Evolutionary conservation across 1,139 yeast species (phyloP), one percentile per base, ranked within the genome.

Genomic region (Barnettozyma hawaiiensis): DNA sequence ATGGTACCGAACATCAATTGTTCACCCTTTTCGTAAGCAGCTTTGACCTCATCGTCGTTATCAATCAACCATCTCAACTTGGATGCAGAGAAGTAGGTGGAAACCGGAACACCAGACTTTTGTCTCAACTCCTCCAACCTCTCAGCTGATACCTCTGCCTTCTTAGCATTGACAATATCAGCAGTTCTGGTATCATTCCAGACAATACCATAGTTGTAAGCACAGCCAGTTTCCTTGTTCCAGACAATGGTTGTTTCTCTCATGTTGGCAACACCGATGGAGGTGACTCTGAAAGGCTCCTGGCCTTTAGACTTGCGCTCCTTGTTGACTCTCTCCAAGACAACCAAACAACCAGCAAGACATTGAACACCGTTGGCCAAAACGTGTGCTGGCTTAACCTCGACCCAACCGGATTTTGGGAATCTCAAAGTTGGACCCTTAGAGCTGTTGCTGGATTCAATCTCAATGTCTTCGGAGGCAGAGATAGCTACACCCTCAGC

Each of bases 121-220:
- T 74, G 72, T 57, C 77, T 75, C 57, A 87, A 70, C 48, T 72
- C 73, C 41, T 75, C 78, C 55, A 78, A 71, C 42, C 66, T 65
- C 26, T 84, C 85, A 32, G 76, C 80, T 27, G 80, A 73, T 44
- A 78, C 74, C 55, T 70, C 69, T 52, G 71, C 70, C 54, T 74
- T 76, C 63, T 83, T 73, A 54, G 80, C 76, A 52, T 76, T 77
- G 45, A 87, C 92, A 46, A 86, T 75, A 31, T 73, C 81, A 9
- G 85, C 66, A 27, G 96, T 90, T 60, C 97, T 76, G 33, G 95
- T 85, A 65, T 90, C 97, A 48, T 94, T 85, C 97, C 97, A 90
- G 39, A 92, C 95, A 61, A 90, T 86, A 61, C 97, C 97, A 41
- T 65, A 65, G 59, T 85, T 81, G 60, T 82, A 74, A 2, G 97